Conservation (phyloP, 148 eudicot species). For the Rhododendron molle region DNA sequence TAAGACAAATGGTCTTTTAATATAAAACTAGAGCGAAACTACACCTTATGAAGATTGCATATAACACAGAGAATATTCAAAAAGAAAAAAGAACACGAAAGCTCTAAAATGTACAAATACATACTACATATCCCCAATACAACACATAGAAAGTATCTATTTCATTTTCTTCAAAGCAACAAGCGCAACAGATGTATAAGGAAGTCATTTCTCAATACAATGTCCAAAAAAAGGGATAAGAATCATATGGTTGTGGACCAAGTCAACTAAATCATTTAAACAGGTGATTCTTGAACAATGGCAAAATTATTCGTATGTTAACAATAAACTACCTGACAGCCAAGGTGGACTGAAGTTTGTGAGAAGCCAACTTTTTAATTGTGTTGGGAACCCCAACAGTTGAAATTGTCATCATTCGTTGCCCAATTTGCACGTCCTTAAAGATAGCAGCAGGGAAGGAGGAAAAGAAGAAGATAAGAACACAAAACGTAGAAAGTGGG, state of each 20-base stretch:
- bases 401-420: constrained; percentile 97
- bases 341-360: constrained; percentile 98
- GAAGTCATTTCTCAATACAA: background rate
- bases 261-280: background rate
- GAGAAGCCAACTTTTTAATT: constrained; percentile 70
- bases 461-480: background rate
- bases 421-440: constrained; percentile 92
- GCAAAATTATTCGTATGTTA: background rate
- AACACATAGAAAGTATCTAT: background rate
- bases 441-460: constrained; percentile 5
- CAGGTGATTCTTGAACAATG: background rate
- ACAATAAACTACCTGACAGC: constrained; percentile 63
- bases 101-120: background rate
- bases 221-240: background rate
- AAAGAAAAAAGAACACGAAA: background rate
- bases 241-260: background rate
- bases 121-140: background rate
- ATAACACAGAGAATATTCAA: background rate
- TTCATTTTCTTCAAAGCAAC: background rate
- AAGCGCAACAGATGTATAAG: background rate
- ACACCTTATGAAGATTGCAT: background rate
- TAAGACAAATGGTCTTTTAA: background rate
- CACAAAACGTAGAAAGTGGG: background rate
- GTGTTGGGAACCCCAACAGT: constrained; percentile 99
- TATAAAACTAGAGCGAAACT: background rate